Conservation (phyloP, 2,329 filamentous ascomycete species). For the Aspergillus niger region DNA sequence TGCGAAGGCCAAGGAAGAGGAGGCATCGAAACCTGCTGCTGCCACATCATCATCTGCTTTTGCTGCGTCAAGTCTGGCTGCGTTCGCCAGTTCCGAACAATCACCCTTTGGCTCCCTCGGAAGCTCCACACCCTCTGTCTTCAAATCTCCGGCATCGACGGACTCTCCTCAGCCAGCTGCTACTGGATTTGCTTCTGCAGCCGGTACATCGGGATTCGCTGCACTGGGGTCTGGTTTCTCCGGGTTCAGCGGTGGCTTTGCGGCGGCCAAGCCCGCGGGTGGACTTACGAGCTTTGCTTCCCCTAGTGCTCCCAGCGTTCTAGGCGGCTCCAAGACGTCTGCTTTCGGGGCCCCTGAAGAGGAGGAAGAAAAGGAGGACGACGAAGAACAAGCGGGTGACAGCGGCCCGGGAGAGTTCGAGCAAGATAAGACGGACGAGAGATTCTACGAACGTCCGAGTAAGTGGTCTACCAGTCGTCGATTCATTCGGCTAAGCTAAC, state of each 20-base stretch:
- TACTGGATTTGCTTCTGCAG: conserved; percentile 35
- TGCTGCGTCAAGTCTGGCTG: conserved; percentile 67
- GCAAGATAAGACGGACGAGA: conserved; percentile 51
- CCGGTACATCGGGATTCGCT: conserved; percentile 41
- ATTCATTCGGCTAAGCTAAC: conserved; percentile 28
- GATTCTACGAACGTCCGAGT: conserved; percentile 65
- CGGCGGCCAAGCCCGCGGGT: conserved; percentile 46
- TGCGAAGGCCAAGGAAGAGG: conserved; percentile 29
- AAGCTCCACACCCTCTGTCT: conserved; percentile 47
- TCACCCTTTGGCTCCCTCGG: conserved; percentile 67
- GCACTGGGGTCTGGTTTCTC: conserved; percentile 40
- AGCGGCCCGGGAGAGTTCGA: conserved; percentile 52
- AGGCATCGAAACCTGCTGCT: conserved; percentile 28
- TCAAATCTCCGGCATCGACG: conserved; percentile 33
- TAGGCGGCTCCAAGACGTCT: conserved; percentile 50
- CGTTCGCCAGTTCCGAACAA: conserved; percentile 61
- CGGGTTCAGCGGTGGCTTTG: conserved; percentile 52
- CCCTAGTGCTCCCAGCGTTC: conserved; percentile 51
- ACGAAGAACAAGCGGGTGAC: conserved; percentile 53
- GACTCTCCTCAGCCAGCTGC: conserved; percentile 24
- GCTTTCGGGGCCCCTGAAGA: conserved; percentile 74
- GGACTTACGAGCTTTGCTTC: conserved; percentile 71
- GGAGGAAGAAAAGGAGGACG: conserved; percentile 51
- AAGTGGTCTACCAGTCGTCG: conserved; percentile 36
- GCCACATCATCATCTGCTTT: conserved; percentile 64